phyloP scores from a whole-genome alignment of 2,329 filamentous ascomycete genomes.

The Rutstroemia sp. region DNA sequence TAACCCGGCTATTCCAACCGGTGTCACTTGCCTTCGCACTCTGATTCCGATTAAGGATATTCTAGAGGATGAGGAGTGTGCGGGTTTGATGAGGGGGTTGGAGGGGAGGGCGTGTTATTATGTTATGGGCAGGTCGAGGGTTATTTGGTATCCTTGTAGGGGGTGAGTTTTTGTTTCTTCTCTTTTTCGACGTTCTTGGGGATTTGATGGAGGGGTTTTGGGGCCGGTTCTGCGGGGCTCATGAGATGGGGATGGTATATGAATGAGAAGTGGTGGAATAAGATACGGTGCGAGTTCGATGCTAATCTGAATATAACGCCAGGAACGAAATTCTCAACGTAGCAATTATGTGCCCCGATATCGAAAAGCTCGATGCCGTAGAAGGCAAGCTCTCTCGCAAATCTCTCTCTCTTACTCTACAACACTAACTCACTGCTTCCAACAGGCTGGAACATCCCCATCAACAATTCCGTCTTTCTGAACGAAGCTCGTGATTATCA shows the following conservation, averaged over 20 bases:
- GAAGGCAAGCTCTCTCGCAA: neutral
- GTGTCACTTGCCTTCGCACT: constrained; percentile 20
- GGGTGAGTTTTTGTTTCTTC: constrained; percentile 36
- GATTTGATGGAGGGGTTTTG: neutral
- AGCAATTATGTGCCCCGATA: constrained; percentile 15
- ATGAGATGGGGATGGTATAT: too few species aligned
- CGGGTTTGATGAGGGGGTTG: constrained; percentile 25
- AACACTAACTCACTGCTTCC: neutral
- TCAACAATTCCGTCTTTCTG: neutral
- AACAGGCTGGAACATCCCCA: neutral
- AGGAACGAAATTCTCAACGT: constrained; percentile 12
- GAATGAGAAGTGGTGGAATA: too few species aligned
- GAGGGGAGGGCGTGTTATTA: constrained; percentile 24
- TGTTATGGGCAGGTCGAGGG: constrained; percentile 36
- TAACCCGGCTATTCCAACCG: constrained; percentile 9
- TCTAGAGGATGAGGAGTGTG: constrained; percentile 31
- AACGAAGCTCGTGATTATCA: constrained; percentile 21
- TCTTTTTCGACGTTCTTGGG: constrained; percentile 29
- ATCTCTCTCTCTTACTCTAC: too few species aligned
- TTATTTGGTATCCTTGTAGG: constrained; percentile 43
- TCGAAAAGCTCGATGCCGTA: neutral
- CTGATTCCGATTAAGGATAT: constrained; percentile 19
- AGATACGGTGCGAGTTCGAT: neutral
- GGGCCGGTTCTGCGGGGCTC: too few species aligned
- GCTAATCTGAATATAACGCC: constrained; percentile 12